Evolutionary conservation across 805 yeast genomes (phyloP).

Genomic region (Metschnikowia lunata): DNA sequence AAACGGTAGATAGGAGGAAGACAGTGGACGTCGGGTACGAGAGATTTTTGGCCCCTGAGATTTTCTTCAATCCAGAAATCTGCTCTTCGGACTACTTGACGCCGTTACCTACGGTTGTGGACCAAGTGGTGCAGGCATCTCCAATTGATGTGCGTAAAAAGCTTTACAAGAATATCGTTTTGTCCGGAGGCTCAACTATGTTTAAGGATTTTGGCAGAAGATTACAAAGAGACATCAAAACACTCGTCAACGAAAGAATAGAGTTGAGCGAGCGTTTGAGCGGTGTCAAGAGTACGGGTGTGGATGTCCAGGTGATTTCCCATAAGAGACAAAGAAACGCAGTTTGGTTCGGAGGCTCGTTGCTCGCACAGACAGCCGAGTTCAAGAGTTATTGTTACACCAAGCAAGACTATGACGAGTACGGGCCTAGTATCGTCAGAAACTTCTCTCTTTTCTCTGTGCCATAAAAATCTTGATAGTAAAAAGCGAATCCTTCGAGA

Average conservation of each 20-base stretch:
- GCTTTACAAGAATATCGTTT: constrained; percentile 88
- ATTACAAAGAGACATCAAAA: constrained; percentile 88
- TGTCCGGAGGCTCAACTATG: constrained; percentile 98
- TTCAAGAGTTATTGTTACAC: constrained; percentile 96
- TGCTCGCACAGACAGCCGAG: constrained; percentile 95
- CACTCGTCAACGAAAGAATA: constrained; percentile 84
- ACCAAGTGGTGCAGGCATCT: constrained; percentile 87
- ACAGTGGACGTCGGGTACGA: constrained; percentile 94
- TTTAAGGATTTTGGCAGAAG: constrained; percentile 97
- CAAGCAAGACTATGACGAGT: constrained; percentile 94
- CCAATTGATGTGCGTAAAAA: constrained; percentile 99
- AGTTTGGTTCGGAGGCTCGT: constrained; percentile 98
- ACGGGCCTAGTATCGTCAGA: constrained; percentile 96
- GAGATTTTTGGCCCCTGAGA: constrained; percentile 97
- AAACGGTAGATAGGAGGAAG: constrained; percentile 65
- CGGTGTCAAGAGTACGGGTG: constrained; percentile 82
- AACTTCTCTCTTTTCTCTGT: constrained; percentile 92
- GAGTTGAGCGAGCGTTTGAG: constrained; percentile 72
- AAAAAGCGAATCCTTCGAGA: no score
- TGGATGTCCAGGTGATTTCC: constrained; percentile 92
- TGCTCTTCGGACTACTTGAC: constrained; percentile 92
- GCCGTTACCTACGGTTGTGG: constrained; percentile 95
- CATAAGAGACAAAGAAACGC: constrained; percentile 98
- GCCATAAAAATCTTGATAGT: constrained; percentile 41
- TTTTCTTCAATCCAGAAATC: constrained; percentile 96